These are phyloP conservation scores for Filosporella fistucella DNA, from an alignment of 495 filamentous ascomycete species.

Conservation along the genomic window DNA sequence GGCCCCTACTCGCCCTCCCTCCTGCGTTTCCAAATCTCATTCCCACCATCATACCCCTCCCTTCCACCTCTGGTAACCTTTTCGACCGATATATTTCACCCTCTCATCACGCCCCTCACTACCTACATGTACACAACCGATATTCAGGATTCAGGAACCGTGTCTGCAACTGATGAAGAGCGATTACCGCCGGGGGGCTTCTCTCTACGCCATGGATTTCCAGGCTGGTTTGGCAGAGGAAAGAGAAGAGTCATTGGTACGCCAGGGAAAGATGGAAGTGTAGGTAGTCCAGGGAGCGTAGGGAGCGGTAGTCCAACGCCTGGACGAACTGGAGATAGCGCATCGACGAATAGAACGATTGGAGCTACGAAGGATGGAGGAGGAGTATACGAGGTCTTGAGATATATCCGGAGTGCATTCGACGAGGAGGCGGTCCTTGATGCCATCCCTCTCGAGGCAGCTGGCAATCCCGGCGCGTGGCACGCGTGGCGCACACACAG, in stretches of 20 bases:
- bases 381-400: slow-evolving; percentile 57
- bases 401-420: slow-evolving; percentile 80
- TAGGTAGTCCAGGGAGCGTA: slow-evolving; percentile 8
- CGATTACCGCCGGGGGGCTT: slow-evolving; percentile 82
- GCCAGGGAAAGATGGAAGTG: slow-evolving; percentile 5
- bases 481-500: slow-evolving; percentile 80
- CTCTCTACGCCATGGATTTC: slow-evolving; percentile 83
- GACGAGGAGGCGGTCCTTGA: slow-evolving; percentile 74
- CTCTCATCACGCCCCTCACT: slow-evolving; percentile 82
- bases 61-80: slow-evolving; percentile 83
- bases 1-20: slow-evolving; percentile 86
- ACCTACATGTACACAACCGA: slow-evolving; percentile 85
- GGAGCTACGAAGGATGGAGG: slow-evolving; percentile 26
- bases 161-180: slow-evolving; percentile 76
- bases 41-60: slow-evolving; percentile 74
- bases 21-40: slow-evolving; percentile 84
- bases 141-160: slow-evolving; percentile 61
- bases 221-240: slow-evolving; percentile 69
- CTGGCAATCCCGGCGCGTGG: slow-evolving; percentile 85
- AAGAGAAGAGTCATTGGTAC: slow-evolving; percentile 13
- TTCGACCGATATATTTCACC: slow-evolving; percentile 89
- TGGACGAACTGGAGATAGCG: slow-evolving; percentile 6
- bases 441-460: slow-evolving; percentile 70
- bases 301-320: slow-evolving; percentile 17
- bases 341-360: neutral